Percentiles rank a stretch among this genome's conserved stretches.
Conservation (phyloP, 108 stramenopile species). For the Epithemia pelagica region DNA sequence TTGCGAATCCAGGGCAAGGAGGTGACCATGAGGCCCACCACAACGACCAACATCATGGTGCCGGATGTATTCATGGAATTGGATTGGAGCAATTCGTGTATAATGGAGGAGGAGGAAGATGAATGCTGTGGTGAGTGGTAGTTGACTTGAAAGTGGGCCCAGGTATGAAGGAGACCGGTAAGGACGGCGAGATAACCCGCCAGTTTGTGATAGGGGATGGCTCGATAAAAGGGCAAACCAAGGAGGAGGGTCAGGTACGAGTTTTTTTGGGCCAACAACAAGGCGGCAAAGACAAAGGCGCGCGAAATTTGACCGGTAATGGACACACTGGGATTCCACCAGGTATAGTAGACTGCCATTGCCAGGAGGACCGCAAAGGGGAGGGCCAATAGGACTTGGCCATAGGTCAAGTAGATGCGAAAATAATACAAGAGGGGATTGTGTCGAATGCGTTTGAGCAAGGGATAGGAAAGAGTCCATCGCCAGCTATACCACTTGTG, state of each 20-base stretch:
- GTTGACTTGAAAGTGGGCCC: background rate
- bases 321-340: slow-evolving; percentile 13
- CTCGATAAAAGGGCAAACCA: slow-evolving; percentile 50
- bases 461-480: slow-evolving; percentile 8
- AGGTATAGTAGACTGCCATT: slow-evolving; percentile 8
- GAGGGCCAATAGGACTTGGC: slow-evolving; percentile 12
- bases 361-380: slow-evolving; percentile 5
- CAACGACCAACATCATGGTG: slow-evolving; percentile 15
- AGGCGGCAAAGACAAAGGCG: slow-evolving; percentile 12
- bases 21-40: slow-evolving; percentile 20
- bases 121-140: background rate
- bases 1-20: slow-evolving; percentile 19
- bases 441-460: slow-evolving; percentile 4
- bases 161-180: slow-evolving; percentile 6
- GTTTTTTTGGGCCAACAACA: slow-evolving; percentile 25
- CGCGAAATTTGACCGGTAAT: slow-evolving; percentile 17
- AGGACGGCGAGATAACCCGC: slow-evolving; percentile 17
- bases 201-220: slow-evolving; percentile 45
- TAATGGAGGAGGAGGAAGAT: background rate
- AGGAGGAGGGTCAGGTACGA: slow-evolving; percentile 32
- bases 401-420: slow-evolving; percentile 15
- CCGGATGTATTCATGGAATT: slow-evolving; percentile 23
- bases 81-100: slow-evolving; percentile 1
- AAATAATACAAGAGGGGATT: slow-evolving; percentile 5
- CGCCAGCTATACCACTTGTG: slow-evolving; percentile 7